A percentile compares a stretch with the other conserved stretches of the same genome.
phyloP scores from a whole-genome alignment of 805 yeast species.

The Yarrowia bubula region DNA sequence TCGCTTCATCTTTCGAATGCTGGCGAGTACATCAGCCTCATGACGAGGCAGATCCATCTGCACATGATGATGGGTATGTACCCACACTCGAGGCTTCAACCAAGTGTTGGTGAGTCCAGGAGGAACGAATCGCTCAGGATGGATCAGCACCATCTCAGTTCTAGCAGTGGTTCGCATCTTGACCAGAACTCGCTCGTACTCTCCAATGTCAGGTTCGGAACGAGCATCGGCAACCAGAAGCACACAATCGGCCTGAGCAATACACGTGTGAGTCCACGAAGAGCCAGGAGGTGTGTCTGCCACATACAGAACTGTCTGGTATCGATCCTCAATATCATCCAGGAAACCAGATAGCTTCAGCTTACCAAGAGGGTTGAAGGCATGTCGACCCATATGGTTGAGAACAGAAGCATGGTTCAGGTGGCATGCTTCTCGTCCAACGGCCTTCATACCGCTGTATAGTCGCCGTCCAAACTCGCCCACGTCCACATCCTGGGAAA shows the following conservation, averaged over 20 bases:
- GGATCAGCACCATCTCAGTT: slow-evolving; percentile 80
- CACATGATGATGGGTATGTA: slow-evolving; percentile 88
- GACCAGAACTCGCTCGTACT: slow-evolving; percentile 73
- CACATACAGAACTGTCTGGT: slow-evolving; percentile 83
- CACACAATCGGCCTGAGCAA: slow-evolving; percentile 94
- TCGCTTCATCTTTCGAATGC: slow-evolving; percentile 28
- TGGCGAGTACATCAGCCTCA: slow-evolving; percentile 31
- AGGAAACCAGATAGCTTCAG: slow-evolving; percentile 85
- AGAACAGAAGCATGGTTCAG: slow-evolving; percentile 82
- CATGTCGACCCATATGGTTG: slow-evolving; percentile 81
- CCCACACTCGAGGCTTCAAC: slow-evolving; percentile 86
- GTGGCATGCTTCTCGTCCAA: slow-evolving; percentile 71
- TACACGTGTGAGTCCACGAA: slow-evolving; percentile 88
- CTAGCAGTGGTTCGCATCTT: slow-evolving; percentile 79
- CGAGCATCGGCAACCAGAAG: slow-evolving; percentile 81
- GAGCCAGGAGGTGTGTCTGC: slow-evolving; percentile 83
- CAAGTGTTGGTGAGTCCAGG: slow-evolving; percentile 85
- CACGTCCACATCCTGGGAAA: slow-evolving; percentile 78
- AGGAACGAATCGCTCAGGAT: slow-evolving; percentile 74
- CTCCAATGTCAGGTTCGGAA: slow-evolving; percentile 72
- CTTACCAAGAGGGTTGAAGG: slow-evolving; percentile 84
- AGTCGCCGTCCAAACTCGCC: slow-evolving; percentile 76
- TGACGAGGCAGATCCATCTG: slow-evolving; percentile 49
- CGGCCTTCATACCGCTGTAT: slow-evolving; percentile 65
- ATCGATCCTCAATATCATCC: slow-evolving; percentile 85